phyloP scores from a whole-genome alignment of 73 alveolate genomes.

The Paramecium octaurelia region DNA sequence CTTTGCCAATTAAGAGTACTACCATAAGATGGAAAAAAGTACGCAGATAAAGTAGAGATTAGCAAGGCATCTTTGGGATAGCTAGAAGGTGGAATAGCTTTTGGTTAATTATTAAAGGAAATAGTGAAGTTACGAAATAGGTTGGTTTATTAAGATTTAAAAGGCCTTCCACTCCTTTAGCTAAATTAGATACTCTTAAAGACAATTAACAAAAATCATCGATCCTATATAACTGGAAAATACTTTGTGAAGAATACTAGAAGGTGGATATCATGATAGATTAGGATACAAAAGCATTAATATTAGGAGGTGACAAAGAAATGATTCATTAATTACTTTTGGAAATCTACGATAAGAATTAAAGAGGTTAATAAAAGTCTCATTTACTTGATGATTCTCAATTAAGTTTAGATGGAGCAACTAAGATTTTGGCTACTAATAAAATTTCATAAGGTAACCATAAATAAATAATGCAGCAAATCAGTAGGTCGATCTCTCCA shows the following conservation, averaged over 20 bases:
- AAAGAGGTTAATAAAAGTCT: constrained; percentile 13
- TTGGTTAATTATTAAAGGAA: constrained; percentile 54
- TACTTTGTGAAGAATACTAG: constrained; percentile 67
- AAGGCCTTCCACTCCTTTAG: constrained; percentile 59
- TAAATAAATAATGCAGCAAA: constrained; percentile 27
- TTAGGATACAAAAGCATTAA: constrained; percentile 66
- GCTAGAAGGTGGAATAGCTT: constrained; percentile 57
- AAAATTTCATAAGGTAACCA: constrained; percentile 34
- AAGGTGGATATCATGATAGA: constrained; percentile 73
- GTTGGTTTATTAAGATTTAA: background rate
- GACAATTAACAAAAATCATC: constrained; percentile 64
- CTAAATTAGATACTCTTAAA: constrained; percentile 65
- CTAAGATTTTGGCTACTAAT: background rate
- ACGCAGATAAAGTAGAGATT: constrained; percentile 50
- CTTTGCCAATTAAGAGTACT: constrained; percentile 5
- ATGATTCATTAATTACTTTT: constrained; percentile 48
- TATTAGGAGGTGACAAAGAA: constrained; percentile 68
- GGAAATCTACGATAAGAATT: constrained; percentile 34
- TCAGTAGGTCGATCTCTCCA: constrained; percentile 49
- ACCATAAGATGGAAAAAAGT: constrained; percentile 49
- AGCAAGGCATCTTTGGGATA: background rate
- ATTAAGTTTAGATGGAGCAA: background rate
- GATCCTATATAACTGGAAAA: constrained; percentile 80
- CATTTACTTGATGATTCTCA: background rate
- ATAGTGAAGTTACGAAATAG: constrained; percentile 57